Conservation (phyloP, 2,329 filamentous ascomycete genomes). For the Ophiocordyceps camponoti-leonardi region DNA sequence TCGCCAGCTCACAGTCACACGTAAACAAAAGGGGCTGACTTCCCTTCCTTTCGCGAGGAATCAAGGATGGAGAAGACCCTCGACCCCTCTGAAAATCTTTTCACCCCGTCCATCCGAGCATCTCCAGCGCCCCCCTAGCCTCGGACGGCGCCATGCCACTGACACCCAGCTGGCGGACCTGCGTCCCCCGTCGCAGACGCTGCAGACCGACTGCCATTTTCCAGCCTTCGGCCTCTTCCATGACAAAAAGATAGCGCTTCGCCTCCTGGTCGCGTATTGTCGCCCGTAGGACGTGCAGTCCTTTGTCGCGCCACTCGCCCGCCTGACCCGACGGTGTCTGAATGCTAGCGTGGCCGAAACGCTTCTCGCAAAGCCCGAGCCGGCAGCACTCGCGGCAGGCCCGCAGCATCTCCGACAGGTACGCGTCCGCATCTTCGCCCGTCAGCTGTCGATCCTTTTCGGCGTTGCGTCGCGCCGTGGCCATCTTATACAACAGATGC, state of each 20-base stretch:
- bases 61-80: background rate
- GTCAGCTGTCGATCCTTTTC: conserved; percentile 28
- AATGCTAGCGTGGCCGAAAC: conserved; percentile 25
- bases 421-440: conserved; percentile 50
- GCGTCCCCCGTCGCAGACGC: conserved; percentile 40
- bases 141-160: conserved; percentile 37
- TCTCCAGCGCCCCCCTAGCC: conserved; percentile 36
- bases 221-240: conserved; percentile 49
- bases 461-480: conserved; percentile 26
- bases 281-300: conserved; percentile 45
- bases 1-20: background rate
- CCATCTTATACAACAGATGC: conserved; percentile 29
- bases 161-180: conserved; percentile 41
- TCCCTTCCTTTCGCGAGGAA: background rate
- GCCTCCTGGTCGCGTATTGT: conserved; percentile 49
- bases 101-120: conserved; percentile 32
- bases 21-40: background rate
- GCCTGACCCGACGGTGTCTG: conserved; percentile 23
- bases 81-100: background rate
- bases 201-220: conserved; percentile 47
- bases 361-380: conserved; percentile 29
- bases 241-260: conserved; percentile 47
- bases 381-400: conserved; percentile 49
- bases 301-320: conserved; percentile 35
- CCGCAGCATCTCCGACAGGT: conserved; percentile 42